phyloP scores from a whole-genome alignment of 2,329 filamentous ascomycete species.

The Corinectria fuckeliana region DNA sequence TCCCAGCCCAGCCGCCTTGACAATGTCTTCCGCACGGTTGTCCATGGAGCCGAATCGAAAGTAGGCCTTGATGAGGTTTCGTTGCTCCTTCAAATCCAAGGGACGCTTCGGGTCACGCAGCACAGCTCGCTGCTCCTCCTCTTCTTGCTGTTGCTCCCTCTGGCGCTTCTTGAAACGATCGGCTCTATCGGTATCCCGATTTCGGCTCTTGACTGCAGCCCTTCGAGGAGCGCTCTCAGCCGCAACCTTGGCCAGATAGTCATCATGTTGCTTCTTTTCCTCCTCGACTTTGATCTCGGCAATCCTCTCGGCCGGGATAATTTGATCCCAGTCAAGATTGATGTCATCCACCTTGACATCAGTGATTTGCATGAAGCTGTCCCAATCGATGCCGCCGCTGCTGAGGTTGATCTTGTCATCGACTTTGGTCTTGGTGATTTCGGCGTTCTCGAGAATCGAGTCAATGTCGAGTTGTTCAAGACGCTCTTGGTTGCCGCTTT shows the following conservation, averaged over 20 bases:
- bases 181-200: slow-evolving; percentile 66
- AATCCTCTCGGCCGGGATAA: slow-evolving; percentile 92
- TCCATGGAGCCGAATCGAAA: slow-evolving; percentile 91
- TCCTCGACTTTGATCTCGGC: slow-evolving; percentile 90
- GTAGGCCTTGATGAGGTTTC: slow-evolving; percentile 88
- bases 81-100: slow-evolving; percentile 89
- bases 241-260: slow-evolving; percentile 80
- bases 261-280: slow-evolving; percentile 80
- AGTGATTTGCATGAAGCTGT: slow-evolving; percentile 97
- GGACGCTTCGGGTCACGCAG: slow-evolving; percentile 86
- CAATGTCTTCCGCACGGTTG: slow-evolving; percentile 84
- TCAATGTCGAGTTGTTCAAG: slow-evolving; percentile 98
- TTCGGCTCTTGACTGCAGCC: slow-evolving; percentile 66
- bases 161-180: slow-evolving; percentile 72
- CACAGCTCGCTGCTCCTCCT: slow-evolving; percentile 72
- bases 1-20: slow-evolving; percentile 82
- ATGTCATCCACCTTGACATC: slow-evolving; percentile 92
- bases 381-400: slow-evolving; percentile 82
- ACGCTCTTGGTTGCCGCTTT: slow-evolving; percentile 94
- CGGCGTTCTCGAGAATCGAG: slow-evolving; percentile 93
- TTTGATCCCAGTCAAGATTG: slow-evolving; percentile 92
- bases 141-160: slow-evolving; percentile 70
- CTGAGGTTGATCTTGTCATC: slow-evolving; percentile 91
- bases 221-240: slow-evolving; percentile 85
- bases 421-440: slow-evolving; percentile 95